phyloP scores from a whole-genome alignment of 257 asterid genomes.

The Primulina eburnea region DNA sequence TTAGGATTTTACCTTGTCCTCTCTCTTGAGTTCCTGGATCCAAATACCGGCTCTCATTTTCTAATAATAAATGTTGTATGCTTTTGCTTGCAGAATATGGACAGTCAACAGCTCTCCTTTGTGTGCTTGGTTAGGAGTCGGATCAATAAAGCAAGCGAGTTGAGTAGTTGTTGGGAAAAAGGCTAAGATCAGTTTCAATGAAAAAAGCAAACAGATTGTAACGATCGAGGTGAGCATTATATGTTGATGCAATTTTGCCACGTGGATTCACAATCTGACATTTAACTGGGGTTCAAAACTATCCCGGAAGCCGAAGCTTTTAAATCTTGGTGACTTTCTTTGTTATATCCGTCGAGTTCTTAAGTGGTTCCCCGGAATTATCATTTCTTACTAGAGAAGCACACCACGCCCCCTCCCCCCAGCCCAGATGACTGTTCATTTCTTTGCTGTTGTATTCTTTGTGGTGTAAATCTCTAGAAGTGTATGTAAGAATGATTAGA shows the following conservation, averaged over 20 bases:
- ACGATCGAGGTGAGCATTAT: neutral
- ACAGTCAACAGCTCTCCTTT: neutral
- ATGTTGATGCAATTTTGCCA: neutral
- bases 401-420: neutral
- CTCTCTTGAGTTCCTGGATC: too few relatives aligned
- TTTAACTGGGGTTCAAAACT: neutral
- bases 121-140: neutral
- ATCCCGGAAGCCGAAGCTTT: neutral
- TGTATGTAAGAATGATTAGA: slow-evolving; percentile 14
- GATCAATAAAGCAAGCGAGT: neutral
- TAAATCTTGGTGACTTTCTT: too few relatives aligned
- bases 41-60: too few relatives aligned
- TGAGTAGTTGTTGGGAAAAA: too few relatives aligned
- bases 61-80: too few relatives aligned
- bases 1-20: too few relatives aligned
- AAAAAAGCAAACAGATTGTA: neutral
- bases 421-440: neutral
- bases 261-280: neutral
- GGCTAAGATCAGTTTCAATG: neutral
- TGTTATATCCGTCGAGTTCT: slow-evolving; percentile 3
- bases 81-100: too few relatives aligned
- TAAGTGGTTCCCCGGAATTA: slow-evolving; percentile 8
- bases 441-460: neutral
- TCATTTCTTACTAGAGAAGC: neutral
- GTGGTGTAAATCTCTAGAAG: slow-evolving; percentile 19